Percentiles rank a stretch among this genome's conserved stretches.
Evolutionary conservation across 2,329 filamentous ascomycete species (phyloP).

Genomic region (Neopestalotiopsis sp.): DNA sequence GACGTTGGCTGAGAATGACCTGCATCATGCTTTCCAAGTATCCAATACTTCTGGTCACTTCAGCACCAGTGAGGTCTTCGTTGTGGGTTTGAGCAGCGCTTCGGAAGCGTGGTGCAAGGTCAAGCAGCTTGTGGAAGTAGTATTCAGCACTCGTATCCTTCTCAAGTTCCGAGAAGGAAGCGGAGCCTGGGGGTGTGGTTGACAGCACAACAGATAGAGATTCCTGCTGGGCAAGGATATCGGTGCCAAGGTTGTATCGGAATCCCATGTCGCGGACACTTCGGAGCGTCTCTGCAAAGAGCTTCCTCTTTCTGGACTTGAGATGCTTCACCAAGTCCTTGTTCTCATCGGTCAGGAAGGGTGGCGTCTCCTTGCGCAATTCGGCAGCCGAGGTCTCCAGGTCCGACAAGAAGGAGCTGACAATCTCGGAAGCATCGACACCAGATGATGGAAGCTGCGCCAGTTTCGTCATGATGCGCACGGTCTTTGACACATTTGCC

Average conservation of each 20-base stretch:
- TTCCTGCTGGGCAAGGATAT: slow-evolving; percentile 74
- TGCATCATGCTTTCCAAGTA: slow-evolving; percentile 86
- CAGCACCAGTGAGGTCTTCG: slow-evolving; percentile 81
- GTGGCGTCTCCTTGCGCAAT: slow-evolving; percentile 83
- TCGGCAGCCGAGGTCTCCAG: slow-evolving; percentile 72
- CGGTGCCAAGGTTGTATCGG: slow-evolving; percentile 77
- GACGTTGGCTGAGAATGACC: slow-evolving; percentile 65
- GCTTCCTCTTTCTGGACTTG: slow-evolving; percentile 86
- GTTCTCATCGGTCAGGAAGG: slow-evolving; percentile 83
- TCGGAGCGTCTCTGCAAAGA: slow-evolving; percentile 88
- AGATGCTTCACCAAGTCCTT: slow-evolving; percentile 84
- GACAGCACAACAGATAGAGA: slow-evolving; percentile 74
- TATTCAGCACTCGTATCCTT: slow-evolving; percentile 61
- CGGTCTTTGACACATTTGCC: slow-evolving; percentile 71
- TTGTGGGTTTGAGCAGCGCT: slow-evolving; percentile 74
- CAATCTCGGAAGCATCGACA: slow-evolving; percentile 60
- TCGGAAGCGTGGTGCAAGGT: slow-evolving; percentile 72
- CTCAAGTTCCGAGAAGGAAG: slow-evolving; percentile 17
- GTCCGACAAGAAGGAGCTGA: slow-evolving; percentile 72
- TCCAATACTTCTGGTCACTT: slow-evolving; percentile 79
- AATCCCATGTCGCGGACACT: slow-evolving; percentile 88
- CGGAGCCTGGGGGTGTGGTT: slow-evolving; percentile 48
- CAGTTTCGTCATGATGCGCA: slow-evolving; percentile 74
- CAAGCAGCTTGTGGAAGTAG: slow-evolving; percentile 80
- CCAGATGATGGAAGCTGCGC: slow-evolving; percentile 55